Evolutionary conservation across 108 stramenopile genomes (phyloP).

Genomic region (Skeletonema potamos): DNA sequence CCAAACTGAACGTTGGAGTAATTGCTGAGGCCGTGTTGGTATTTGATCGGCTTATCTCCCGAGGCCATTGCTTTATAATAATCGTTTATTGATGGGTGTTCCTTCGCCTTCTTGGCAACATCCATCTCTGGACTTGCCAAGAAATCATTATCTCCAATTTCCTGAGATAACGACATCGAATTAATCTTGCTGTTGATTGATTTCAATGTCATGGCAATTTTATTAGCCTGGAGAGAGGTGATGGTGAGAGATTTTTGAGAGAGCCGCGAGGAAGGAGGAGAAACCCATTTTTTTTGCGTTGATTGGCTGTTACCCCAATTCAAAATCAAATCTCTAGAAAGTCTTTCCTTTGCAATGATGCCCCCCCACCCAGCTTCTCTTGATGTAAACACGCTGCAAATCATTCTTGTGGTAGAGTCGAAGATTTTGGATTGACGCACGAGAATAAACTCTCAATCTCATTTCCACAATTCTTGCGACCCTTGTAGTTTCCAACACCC

Average conservation of each 20-base stretch:
- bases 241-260: too few species aligned
- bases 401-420: background rate
- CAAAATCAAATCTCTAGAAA: background rate
- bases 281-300: background rate
- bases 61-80: slow-evolving; percentile 49
- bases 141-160: slow-evolving; percentile 5
- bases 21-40: slow-evolving; percentile 63
- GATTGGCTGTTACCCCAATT: too few species aligned
- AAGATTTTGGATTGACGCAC: slow-evolving; percentile 14
- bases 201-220: background rate
- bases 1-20: slow-evolving; percentile 62
- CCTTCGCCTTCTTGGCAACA: slow-evolving; percentile 46
- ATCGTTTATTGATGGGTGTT: slow-evolving; percentile 57
- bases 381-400: too few species aligned
- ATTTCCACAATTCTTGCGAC: slow-evolving; percentile 36
- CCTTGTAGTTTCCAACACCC: slow-evolving; percentile 43
- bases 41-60: slow-evolving; percentile 53
- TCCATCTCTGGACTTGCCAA: slow-evolving; percentile 48
- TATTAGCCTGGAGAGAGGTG: too few species aligned
- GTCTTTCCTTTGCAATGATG: too few species aligned
- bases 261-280: too few species aligned
- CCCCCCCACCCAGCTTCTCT: too few species aligned
- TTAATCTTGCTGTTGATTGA: background rate
- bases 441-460: slow-evolving; percentile 27
- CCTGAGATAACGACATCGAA: background rate